These are phyloP conservation scores for Acidomyces sp. DNA, from an alignment of 495 filamentous ascomycete genomes.

Conservation along the genomic window DNA sequence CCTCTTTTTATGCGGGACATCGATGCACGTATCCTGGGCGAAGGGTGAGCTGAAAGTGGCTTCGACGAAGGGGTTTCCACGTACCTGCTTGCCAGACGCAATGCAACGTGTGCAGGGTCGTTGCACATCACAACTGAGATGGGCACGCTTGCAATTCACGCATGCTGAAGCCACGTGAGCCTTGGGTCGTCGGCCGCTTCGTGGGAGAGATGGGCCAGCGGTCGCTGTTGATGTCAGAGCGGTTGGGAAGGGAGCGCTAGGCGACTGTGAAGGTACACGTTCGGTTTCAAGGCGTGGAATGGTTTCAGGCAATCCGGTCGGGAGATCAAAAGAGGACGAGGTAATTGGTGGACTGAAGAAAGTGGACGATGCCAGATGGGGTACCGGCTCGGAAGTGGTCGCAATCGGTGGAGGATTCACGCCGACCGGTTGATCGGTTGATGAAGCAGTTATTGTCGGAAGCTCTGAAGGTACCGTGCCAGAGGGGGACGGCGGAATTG, in stretches of 20 bases:
- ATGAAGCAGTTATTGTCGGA: not conserved
- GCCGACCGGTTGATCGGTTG: not conserved
- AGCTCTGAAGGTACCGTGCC: not conserved
- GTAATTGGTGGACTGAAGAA: too few relatives aligned
- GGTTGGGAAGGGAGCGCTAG: too few relatives aligned
- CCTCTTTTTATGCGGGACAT: constrained; percentile 93
- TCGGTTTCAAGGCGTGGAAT: constrained; percentile 1
- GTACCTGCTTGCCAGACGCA: constrained; percentile 51
- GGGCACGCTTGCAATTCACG: constrained; percentile 93
- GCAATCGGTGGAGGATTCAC: not conserved
- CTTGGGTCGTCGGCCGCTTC: constrained; percentile 59
- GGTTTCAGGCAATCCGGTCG: not conserved
- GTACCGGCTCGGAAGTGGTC: not conserved
- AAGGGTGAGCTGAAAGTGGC: not conserved
- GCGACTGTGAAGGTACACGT: too few relatives aligned
- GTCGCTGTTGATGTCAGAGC: not conserved
- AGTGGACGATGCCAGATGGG: not conserved
- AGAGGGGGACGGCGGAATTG: constrained; percentile 27
- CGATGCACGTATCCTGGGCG: constrained; percentile 66
- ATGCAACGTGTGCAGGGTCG: constrained; percentile 52
- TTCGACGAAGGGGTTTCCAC: constrained; percentile 16
- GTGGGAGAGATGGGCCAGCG: not conserved
- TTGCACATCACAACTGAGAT: constrained; percentile 65
- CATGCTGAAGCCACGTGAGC: constrained; percentile 94
- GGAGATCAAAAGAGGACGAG: too few relatives aligned